A percentile compares a stretch with the other conserved stretches of the same genome.
Evolutionary conservation across 805 yeast species (phyloP).

Genomic region (Lipomyces mesembrius): DNA sequence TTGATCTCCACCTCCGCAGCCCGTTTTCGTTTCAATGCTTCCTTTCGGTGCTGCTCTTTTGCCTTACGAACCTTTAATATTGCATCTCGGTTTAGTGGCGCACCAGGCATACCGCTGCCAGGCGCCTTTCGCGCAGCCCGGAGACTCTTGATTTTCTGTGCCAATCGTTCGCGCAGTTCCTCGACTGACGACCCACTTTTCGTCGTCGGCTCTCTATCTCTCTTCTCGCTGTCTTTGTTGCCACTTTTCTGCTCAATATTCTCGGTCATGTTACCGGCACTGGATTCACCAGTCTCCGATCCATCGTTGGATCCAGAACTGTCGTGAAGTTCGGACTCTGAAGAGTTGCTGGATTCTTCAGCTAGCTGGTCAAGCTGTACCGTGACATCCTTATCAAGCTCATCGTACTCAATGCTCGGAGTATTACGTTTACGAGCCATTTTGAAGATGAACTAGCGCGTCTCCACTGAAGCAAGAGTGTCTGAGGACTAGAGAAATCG

Average conservation of each 20-base stretch:
- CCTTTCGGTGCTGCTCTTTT: conserved; percentile 50
- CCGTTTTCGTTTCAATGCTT: conserved; percentile 49
- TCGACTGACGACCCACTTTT: conserved; percentile 52
- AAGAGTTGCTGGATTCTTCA: neutral
- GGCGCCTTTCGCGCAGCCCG: conserved; percentile 89
- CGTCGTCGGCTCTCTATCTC: neutral
- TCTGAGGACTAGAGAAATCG: neutral
- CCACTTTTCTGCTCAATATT: neutral
- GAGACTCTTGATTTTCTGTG: conserved; percentile 69
- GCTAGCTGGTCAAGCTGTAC: conserved; percentile 7
- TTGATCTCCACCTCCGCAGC: conserved; percentile 48
- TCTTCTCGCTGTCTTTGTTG: conserved; percentile 24
- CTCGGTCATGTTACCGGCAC: neutral
- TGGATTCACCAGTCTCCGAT: neutral
- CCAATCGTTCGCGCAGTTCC: conserved; percentile 76
- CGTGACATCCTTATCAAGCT: conserved; percentile 33
- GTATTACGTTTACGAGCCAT: neutral
- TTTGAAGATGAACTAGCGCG: neutral
- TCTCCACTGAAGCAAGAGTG: neutral
- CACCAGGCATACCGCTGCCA: conserved; percentile 78
- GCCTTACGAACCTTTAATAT: conserved; percentile 66
- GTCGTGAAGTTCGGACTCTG: neutral
- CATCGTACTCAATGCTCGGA: neutral
- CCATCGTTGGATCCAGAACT: neutral
- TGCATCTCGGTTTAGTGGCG: conserved; percentile 83